Percentiles rank a stretch among this genome's conserved stretches.
Conservation (phyloP, 805 yeast genomes). For the Suhomyces vadensis region DNA sequence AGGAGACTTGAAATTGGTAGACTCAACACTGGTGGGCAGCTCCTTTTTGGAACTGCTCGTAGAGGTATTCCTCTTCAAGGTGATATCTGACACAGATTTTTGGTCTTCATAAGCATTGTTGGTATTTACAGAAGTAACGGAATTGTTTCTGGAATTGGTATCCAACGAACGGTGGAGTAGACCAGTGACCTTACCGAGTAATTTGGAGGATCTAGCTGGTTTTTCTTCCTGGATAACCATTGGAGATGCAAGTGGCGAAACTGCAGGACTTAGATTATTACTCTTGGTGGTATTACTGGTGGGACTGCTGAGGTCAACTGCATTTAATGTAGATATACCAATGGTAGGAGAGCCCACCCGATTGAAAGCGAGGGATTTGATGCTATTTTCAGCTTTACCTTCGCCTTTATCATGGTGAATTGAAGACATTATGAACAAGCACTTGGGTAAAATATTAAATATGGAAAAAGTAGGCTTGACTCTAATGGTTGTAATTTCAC, state of each 20-base stretch:
- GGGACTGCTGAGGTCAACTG: neutral
- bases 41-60: neutral
- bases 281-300: too few relatives aligned
- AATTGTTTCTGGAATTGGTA: slow-evolving; percentile 12
- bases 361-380: neutral
- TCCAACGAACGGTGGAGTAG: slow-evolving; percentile 27
- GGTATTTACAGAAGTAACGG: slow-evolving; percentile 9
- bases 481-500: too few relatives aligned
- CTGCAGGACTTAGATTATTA: neutral
- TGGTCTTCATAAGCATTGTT: neutral
- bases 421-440: too few relatives aligned
- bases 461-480: too few relatives aligned
- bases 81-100: neutral
- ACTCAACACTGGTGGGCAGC: neutral
- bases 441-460: too few relatives aligned
- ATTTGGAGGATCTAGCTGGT: too few relatives aligned
- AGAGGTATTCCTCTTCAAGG: neutral
- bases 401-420: neutral
- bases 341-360: neutral
- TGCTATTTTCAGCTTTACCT: neutral
- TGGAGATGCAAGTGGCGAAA: slow-evolving; percentile 9
- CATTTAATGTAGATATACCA: neutral
- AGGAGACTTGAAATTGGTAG: neutral
- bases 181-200: slow-evolving; percentile 36
- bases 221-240: too few relatives aligned